phyloP scores from a whole-genome alignment of 768 basidiomycete genomes.

The Boletales sp. region DNA sequence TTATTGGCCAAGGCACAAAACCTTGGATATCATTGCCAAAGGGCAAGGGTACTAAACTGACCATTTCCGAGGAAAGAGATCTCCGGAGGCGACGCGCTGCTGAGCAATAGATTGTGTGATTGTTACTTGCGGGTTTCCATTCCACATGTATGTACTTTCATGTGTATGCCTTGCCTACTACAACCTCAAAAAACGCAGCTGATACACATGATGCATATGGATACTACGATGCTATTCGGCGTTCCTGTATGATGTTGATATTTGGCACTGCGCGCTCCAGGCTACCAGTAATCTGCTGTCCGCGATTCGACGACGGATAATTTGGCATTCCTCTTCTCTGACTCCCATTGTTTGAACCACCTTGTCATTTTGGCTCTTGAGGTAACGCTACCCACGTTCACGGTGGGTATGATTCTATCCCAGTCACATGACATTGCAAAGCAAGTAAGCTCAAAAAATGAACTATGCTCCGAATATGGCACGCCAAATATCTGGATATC shows the following conservation, averaged over 20 bases:
- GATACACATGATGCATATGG: constrained; percentile 14
- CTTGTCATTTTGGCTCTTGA: constrained; percentile 82
- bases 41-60: constrained; percentile 97
- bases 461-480: constrained; percentile 94
- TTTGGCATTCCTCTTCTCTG: constrained; percentile 61
- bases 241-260: background rate
- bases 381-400: constrained; percentile 73
- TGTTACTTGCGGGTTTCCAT: constrained; percentile 2
- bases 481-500: constrained; percentile 74
- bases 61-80: constrained; percentile 96
- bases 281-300: constrained; percentile 46
- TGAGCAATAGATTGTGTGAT: constrained; percentile 48
- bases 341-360: constrained; percentile 90
- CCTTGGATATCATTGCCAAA: constrained; percentile 96
- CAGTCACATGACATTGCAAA: constrained; percentile 88
- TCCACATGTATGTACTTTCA: constrained; percentile 13
- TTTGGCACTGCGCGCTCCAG: background rate
- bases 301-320: constrained; percentile 35
- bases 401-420: constrained; percentile 92
- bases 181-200: constrained; percentile 18
- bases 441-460: constrained; percentile 92
- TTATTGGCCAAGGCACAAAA: constrained; percentile 94
- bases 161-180: constrained; percentile 14
- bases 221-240: constrained; percentile 2
- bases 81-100: constrained; percentile 79